Conservation (phyloP, 108 stramenopile genomes). For the Conticribra guillardii region DNA sequence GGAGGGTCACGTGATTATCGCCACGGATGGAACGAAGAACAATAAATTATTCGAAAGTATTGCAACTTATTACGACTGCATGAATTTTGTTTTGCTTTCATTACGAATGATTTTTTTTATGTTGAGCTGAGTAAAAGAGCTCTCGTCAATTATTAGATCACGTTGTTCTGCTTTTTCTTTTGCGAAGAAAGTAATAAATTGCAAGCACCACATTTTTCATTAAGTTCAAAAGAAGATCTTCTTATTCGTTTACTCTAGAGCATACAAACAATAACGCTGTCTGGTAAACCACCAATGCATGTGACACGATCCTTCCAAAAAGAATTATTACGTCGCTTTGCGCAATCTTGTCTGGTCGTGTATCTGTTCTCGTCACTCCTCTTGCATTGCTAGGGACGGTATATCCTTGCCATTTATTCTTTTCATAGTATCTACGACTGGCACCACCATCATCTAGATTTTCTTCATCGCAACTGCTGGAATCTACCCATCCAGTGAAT, state of each 20-base stretch:
- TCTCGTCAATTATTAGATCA: too few relatives aligned
- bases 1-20: neutral
- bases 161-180: too few relatives aligned
- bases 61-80: too few relatives aligned
- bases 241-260: neutral
- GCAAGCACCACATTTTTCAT: too few relatives aligned
- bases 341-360: slow-evolving; percentile 16
- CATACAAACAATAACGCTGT: slow-evolving; percentile 3
- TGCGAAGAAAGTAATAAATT: too few relatives aligned
- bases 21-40: neutral
- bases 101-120: too few relatives aligned
- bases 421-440: slow-evolving; percentile 24
- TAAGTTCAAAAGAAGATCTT: neutral
- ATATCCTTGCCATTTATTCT: slow-evolving; percentile 91
- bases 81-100: too few relatives aligned
- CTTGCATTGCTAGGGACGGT: slow-evolving; percentile 72
- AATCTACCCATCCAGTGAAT: slow-evolving; percentile 9
- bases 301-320: slow-evolving; percentile 50
- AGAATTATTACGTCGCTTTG: neutral
- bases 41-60: too few relatives aligned
- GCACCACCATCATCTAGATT: neutral
- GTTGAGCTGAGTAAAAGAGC: too few relatives aligned
- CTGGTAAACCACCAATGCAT: slow-evolving; percentile 60
- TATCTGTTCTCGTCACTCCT: slow-evolving; percentile 66
- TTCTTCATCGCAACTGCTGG: neutral